Conservation (phyloP, 257 asterid species). For the Ocimum tenuiflorum region DNA sequence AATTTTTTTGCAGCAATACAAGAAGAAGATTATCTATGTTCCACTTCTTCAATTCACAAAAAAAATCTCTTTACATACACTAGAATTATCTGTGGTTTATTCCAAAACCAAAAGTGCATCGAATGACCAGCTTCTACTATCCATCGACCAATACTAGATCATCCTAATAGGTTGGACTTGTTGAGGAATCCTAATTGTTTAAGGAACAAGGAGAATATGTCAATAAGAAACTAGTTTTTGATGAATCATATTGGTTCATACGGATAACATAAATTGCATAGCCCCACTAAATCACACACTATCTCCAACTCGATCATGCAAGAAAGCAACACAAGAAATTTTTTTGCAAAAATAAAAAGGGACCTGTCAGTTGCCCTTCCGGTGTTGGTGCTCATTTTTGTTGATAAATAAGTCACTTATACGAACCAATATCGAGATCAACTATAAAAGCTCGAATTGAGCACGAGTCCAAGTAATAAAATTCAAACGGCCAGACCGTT, state of each 20-base stretch:
- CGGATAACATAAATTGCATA: too few species aligned
- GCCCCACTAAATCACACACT: too few species aligned
- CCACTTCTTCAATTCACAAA: neutral
- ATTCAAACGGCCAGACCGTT: neutral
- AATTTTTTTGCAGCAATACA: neutral
- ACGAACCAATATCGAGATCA: neutral
- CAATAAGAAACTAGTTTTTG: too few species aligned
- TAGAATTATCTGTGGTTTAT: neutral
- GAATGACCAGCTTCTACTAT: neutral
- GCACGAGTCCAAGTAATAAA: neutral
- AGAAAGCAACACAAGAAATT: too few species aligned
- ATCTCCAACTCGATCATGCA: too few species aligned
- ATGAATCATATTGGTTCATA: too few species aligned
- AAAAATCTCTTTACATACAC: neutral
- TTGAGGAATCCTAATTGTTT: too few species aligned
- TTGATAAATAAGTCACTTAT: neutral
- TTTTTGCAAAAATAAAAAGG: too few species aligned
- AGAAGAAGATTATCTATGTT: neutral
- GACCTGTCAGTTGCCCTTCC: too few species aligned
- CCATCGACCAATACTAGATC: constrained; percentile 4
- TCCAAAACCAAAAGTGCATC: neutral
- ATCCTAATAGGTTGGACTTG: too few species aligned
- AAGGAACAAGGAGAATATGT: too few species aligned
- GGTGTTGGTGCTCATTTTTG: neutral
- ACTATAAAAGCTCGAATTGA: neutral